Evolutionary conservation across 2,329 filamentous ascomycete genomes (phyloP), one percentile per base, ranked within the genome.

Genomic region (Malbranchea zuffiana): DNA sequence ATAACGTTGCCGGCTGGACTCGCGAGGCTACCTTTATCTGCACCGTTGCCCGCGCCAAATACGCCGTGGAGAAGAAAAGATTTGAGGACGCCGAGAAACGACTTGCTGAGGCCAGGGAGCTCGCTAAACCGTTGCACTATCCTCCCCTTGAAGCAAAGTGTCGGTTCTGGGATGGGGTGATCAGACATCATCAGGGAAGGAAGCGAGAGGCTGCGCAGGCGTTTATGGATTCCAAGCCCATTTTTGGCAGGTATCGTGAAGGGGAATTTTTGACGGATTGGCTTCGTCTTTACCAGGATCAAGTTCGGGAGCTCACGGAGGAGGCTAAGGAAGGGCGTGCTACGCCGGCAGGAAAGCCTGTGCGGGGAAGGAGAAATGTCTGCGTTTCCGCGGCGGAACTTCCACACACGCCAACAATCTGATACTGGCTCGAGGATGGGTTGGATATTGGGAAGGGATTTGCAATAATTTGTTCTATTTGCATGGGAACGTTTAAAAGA

Each of bases 391-490:
- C 36, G 12, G 36, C 36, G 11, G 36, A 39, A n/a, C 18, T 39
- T 11, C 36, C 36, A 8, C 30, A 12, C n/a, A 39, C 30, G 27
- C 36, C 36, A n/a, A n/a, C n/a, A n/a, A n/a, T n/a, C n/a, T n/a
- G n/a, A n/a, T n/a, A n/a, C n/a, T n/a, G n/a, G n/a, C n/a, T n/a
- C n/a, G n/a, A n/a, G n/a, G n/a, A n/a, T n/a, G n/a, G n/a, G n/a
- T n/a, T n/a, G n/a, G 56, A 20, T 57, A 56, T 40, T 54, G 54
- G 55, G 59, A 60, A 31, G 25, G 12, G 34, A 47, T 37, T 21
- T 20, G 25, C 16, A 12, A 8, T 35, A 13, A n/a, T n/a, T n/a
- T n/a, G n/a, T n/a, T n/a, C n/a, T n/a, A n/a, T n/a, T n/a, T n/a
- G n/a, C n/a, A n/a, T n/a, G n/a, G n/a, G n/a, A n/a, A n/a, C n/a